phyloP scores from a whole-genome alignment of 768 basidiomycete species.

The Lentinula boryana region DNA sequence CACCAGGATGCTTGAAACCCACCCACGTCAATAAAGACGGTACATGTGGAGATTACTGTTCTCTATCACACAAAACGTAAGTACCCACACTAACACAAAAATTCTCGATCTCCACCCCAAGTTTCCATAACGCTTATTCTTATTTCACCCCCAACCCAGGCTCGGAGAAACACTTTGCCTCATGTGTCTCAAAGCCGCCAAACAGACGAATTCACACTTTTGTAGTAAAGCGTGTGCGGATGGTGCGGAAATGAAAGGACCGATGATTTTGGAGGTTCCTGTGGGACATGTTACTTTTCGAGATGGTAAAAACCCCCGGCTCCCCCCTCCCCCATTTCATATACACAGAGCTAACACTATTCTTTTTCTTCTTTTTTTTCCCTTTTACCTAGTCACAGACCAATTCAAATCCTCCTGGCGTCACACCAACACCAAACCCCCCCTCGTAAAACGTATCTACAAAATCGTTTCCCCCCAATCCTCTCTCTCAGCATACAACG shows the following conservation, averaged over 20 bases:
- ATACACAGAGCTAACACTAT: too few relatives aligned
- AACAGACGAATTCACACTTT: slow-evolving; percentile 54
- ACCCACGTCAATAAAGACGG: slow-evolving; percentile 34
- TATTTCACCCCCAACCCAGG: too few relatives aligned
- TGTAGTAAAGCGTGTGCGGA: slow-evolving; percentile 51
- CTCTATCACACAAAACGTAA: slow-evolving; percentile 47
- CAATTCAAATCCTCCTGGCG: slow-evolving; percentile 71
- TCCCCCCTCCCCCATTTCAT: too few relatives aligned
- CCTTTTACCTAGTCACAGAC: slow-evolving; percentile 39
- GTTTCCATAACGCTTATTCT: too few relatives aligned
- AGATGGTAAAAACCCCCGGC: slow-evolving; percentile 38
- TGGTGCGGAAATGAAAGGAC: slow-evolving; percentile 48
- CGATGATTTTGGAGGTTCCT: slow-evolving; percentile 55
- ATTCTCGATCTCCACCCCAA: too few relatives aligned
- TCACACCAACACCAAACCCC: slow-evolving; percentile 47
- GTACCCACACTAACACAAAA: too few relatives aligned
- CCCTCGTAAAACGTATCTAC: slow-evolving; percentile 55
- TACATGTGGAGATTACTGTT: slow-evolving; percentile 39
- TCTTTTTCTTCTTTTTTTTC: neutral
- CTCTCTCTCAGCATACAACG: slow-evolving; percentile 48
- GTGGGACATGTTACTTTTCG: slow-evolving; percentile 55
- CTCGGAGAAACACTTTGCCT: slow-evolving; percentile 48
- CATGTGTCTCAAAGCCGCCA: slow-evolving; percentile 52
- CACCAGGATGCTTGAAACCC: slow-evolving; percentile 44
- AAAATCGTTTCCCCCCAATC: slow-evolving; percentile 51